phyloP scores from a whole-genome alignment of 2,329 filamentous ascomycete species.

The Neopestalotiopsis sp. region DNA sequence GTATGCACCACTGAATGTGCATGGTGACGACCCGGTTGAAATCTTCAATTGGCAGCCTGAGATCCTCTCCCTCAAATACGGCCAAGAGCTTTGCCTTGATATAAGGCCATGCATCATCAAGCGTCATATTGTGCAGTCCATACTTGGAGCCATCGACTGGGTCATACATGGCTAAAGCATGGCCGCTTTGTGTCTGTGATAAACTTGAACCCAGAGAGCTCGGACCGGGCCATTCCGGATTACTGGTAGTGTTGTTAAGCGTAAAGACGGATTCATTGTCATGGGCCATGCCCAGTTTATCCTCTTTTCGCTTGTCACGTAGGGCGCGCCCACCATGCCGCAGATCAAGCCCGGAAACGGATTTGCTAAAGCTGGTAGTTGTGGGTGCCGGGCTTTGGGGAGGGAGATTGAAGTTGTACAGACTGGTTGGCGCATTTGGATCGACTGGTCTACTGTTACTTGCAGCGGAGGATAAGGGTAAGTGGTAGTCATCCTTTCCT shows the following conservation, averaged over 20 bases:
- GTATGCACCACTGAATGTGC: conserved; percentile 79
- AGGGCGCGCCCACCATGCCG: conserved; percentile 78
- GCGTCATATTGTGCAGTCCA: conserved; percentile 72
- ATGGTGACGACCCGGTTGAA: conserved; percentile 81
- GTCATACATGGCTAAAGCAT: conserved; percentile 55
- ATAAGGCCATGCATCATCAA: conserved; percentile 84
- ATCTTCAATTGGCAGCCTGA: conserved; percentile 81
- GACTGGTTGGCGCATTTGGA: conserved; percentile 73
- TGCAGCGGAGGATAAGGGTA: conserved; percentile 76
- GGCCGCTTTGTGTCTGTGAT: conserved; percentile 41
- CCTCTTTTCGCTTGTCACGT: conserved; percentile 81
- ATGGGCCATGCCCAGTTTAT: conserved; percentile 57
- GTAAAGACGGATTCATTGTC: conserved; percentile 57
- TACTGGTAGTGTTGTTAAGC: conserved; percentile 27
- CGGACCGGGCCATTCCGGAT: conserved; percentile 58
- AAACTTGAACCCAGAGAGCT: conserved; percentile 51
- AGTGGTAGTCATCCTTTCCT: conserved; percentile 73
- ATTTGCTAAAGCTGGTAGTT: conserved; percentile 75
- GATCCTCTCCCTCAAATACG: conserved; percentile 82
- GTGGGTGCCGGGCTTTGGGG: conserved; percentile 74
- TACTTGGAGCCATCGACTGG: conserved; percentile 62
- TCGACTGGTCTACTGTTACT: conserved; percentile 80
- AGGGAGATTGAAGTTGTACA: conserved; percentile 81
- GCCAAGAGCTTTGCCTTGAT: conserved; percentile 77
- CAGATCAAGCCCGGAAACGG: conserved; percentile 80